Evolutionary conservation across 169 alveolate genomes (phyloP).

Genomic region (Plasmodium gonderi): DNA sequence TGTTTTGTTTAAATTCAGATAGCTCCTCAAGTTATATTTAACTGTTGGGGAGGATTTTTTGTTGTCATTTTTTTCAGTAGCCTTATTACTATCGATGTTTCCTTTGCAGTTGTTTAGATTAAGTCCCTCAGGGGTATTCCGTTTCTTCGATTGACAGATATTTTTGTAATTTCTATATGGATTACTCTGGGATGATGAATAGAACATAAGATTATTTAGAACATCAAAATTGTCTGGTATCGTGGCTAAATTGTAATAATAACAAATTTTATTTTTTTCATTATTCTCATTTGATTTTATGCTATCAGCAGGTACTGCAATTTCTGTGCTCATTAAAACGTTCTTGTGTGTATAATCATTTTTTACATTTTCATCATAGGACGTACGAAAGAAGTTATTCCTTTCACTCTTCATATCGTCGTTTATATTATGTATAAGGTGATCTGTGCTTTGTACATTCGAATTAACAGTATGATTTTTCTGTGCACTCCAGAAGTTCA

Average conservation of each 20-base stretch:
- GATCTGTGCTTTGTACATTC: neutral
- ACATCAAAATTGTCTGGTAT: neutral
- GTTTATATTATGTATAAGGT: neutral
- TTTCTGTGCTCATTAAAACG: neutral
- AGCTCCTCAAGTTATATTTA: neutral
- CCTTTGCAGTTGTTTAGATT: neutral
- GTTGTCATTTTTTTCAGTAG: neutral
- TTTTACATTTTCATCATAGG: neutral
- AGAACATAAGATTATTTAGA: constrained; percentile 5
- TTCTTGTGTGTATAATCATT: neutral
- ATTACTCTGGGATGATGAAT: constrained; percentile 1
- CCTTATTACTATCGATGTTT: neutral
- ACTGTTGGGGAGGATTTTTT: neutral
- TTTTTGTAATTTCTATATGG: constrained; percentile 16
- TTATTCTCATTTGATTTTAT: neutral
- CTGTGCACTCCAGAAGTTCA: neutral
- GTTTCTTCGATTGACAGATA: neutral
- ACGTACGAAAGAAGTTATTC: neutral
- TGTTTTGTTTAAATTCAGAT: constrained; percentile 17
- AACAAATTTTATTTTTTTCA: neutral
- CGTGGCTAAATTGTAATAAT: neutral
- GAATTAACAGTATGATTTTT: neutral
- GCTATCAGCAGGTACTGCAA: neutral
- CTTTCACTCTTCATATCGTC: neutral
- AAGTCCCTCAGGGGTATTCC: neutral